Conservation (phyloP, 2,329 filamentous ascomycete species). For the Penicillium hordei region DNA sequence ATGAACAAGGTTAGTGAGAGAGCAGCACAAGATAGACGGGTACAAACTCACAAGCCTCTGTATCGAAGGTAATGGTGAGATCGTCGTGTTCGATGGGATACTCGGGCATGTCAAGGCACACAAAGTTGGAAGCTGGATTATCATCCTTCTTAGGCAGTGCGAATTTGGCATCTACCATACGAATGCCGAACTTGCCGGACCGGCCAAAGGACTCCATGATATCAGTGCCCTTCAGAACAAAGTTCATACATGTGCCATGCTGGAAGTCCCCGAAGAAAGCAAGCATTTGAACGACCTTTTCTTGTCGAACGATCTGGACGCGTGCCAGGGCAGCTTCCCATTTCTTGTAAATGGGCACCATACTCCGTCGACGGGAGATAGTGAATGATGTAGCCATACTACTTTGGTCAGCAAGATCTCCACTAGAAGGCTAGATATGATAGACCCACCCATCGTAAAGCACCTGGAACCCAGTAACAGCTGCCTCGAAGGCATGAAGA, state of each 20-base stretch:
- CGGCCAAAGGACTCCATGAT: constrained; percentile 69
- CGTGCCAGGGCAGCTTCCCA: constrained; percentile 82
- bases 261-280: constrained; percentile 87
- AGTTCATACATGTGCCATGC: constrained; percentile 86
- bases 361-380: constrained; percentile 81
- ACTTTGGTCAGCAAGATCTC: background rate
- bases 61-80: constrained; percentile 81
- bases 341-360: constrained; percentile 91
- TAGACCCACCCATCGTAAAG: constrained; percentile 61
- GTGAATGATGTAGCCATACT: constrained; percentile 70
- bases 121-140: constrained; percentile 64
- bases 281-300: constrained; percentile 72
- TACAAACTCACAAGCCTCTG: constrained; percentile 64
- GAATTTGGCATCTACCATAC: constrained; percentile 88
- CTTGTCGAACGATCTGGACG: constrained; percentile 75
- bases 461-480: constrained; percentile 77
- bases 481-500: constrained; percentile 74
- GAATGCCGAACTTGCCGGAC: constrained; percentile 68
- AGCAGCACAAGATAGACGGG: background rate
- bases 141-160: constrained; percentile 65
- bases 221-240: constrained; percentile 80
- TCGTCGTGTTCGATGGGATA: constrained; percentile 92
- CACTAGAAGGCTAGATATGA: constrained; percentile 3
- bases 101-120: constrained; percentile 83
- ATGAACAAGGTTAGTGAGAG: background rate